A percentile compares a stretch with the other conserved stretches of the same genome.
phyloP scores from a whole-genome alignment of 2,329 filamentous ascomycete species.

The Rhytidhysteron rufulum region DNA sequence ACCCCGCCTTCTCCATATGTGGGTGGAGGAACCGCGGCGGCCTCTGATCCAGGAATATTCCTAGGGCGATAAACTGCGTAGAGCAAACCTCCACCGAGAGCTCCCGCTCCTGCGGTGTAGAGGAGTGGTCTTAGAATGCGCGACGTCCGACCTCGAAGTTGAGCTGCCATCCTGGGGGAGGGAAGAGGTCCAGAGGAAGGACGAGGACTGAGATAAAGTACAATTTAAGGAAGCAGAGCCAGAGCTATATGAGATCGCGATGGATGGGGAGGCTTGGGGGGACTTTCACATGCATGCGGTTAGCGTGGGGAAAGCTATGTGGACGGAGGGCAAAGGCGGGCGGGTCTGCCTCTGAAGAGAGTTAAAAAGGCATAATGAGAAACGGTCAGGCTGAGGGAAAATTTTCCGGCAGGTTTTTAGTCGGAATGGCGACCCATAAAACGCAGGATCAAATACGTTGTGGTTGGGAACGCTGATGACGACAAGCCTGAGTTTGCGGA shows the following conservation, averaged over 20 bases:
- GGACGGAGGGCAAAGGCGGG: background rate
- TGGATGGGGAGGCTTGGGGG: slow-evolving; percentile 4
- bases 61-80: slow-evolving; percentile 66
- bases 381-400: background rate
- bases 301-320: slow-evolving; percentile 1
- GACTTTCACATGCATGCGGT: slow-evolving; percentile 12
- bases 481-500: background rate
- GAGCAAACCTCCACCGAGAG: slow-evolving; percentile 53
- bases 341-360: background rate
- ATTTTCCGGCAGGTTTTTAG: slow-evolving; percentile 1
- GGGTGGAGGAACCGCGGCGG: slow-evolving; percentile 65
- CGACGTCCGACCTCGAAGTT: slow-evolving; percentile 32
- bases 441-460: background rate
- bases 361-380: background rate
- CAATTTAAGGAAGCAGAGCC: background rate
- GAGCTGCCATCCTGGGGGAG: slow-evolving; percentile 27
- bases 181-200: background rate
- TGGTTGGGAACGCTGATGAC: background rate
- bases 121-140: slow-evolving; percentile 56
- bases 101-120: slow-evolving; percentile 55
- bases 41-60: slow-evolving; percentile 67
- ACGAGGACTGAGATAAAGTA: background rate
- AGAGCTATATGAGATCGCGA: background rate
- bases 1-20: slow-evolving; percentile 65
- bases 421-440: background rate